A percentile compares a stretch with the other conserved stretches of the same genome.
These are phyloP conservation scores for Dothidotthia symphoricarpi DNA, from an alignment of 2,329 filamentous ascomycete species.

Conservation along the genomic window DNA sequence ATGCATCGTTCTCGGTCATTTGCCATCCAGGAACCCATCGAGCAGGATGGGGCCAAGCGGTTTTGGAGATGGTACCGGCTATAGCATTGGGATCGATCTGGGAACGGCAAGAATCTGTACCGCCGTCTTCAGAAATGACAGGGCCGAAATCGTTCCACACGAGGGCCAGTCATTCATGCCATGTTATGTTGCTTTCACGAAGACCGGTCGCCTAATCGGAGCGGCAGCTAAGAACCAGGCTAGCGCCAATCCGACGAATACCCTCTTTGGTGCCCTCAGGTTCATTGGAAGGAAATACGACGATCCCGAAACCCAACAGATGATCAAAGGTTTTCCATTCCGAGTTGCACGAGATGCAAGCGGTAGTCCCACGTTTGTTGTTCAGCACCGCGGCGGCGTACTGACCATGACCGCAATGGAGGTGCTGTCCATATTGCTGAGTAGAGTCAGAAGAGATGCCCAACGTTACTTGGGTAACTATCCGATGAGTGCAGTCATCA, in stretches of 20 bases:
- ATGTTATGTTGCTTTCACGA: constrained; percentile 88
- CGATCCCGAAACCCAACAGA: constrained; percentile 68
- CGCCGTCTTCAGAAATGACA: constrained; percentile 20
- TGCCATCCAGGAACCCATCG: too few relatives aligned
- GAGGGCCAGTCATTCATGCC: constrained; percentile 19
- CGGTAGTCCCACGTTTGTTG: too few relatives aligned
- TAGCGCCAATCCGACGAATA: constrained; percentile 43
- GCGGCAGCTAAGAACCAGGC: constrained; percentile 58
- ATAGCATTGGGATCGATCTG: constrained; percentile 26
- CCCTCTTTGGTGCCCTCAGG: constrained; percentile 39
- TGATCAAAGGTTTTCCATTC: constrained; percentile 95
- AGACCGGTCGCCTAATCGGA: constrained; percentile 89
- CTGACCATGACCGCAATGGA: too few relatives aligned
- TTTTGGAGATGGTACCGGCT: too few relatives aligned
- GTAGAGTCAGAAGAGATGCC: too few relatives aligned
- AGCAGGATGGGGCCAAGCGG: too few relatives aligned
- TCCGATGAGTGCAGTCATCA: too few relatives aligned
- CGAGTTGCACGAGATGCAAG: constrained; percentile 79
- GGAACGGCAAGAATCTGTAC: constrained; percentile 27
- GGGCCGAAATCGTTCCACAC: constrained; percentile 25
- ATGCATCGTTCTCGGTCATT: too few relatives aligned
- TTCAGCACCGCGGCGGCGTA: too few relatives aligned
- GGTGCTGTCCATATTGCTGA: too few relatives aligned
- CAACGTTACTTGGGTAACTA: too few relatives aligned
- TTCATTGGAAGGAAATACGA: constrained; percentile 46